phyloP scores from a whole-genome alignment of 805 yeast genomes.

The Wickerhamiella australiensis region DNA sequence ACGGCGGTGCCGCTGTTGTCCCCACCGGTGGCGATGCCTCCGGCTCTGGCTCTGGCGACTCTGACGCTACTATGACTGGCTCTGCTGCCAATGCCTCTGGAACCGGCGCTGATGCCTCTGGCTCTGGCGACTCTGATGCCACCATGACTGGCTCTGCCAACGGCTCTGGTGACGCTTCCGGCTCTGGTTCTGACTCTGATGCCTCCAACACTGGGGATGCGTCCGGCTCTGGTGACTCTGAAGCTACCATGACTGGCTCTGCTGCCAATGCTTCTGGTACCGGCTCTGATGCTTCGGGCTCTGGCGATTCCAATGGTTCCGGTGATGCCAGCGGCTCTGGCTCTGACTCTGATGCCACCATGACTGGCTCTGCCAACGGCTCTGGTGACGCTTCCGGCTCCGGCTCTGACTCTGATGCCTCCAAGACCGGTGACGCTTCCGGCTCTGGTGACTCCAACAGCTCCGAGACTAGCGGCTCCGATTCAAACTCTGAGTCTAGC shows the following conservation, averaged over 20 bases:
- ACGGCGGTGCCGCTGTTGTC: conserved; percentile 4
- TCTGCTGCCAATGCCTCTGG: conserved; percentile 3
- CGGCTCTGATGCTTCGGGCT: conserved; percentile 3
- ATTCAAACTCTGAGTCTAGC: background rate
- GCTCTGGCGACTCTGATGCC: background rate
- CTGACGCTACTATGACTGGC: background rate
- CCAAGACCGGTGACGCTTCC: background rate
- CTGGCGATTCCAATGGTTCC: conserved; percentile 1
- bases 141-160: background rate
- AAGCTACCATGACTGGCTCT: conserved; percentile 3
- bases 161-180: background rate
- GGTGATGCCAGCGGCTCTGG: conserved; percentile 3
- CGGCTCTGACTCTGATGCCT: conserved; percentile 3
- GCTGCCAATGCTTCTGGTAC: background rate
- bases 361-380: conserved; percentile 1
- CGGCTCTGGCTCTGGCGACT: background rate
- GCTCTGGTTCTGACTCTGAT: background rate
- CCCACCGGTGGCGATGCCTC: background rate
- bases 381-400: conserved; percentile 5
- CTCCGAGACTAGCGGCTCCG: background rate
- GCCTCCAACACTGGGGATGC: background rate
- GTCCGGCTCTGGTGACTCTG: conserved; percentile 8
- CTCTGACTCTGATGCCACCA: background rate
- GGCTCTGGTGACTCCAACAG: background rate
- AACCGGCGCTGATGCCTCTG: background rate